These are phyloP conservation scores for Mortierella sp. DNA, from an alignment of 371 early-diverging fungal species.

Conservation along the genomic window DNA sequence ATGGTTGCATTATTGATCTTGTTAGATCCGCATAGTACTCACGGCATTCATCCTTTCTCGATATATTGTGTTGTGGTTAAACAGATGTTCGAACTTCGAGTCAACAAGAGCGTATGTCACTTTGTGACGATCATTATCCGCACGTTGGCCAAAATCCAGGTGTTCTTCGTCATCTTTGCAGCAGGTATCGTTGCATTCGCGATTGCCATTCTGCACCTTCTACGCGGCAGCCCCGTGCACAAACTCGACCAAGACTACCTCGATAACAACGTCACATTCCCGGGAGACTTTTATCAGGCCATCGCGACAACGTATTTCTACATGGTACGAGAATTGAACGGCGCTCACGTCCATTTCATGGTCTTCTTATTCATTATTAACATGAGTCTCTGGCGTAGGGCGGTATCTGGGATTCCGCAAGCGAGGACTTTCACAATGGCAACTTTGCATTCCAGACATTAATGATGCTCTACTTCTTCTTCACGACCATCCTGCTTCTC, in stretches of 20 bases:
- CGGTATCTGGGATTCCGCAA: slow-evolving; percentile 15
- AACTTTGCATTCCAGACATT: slow-evolving; percentile 11
- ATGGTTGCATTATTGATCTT: neutral
- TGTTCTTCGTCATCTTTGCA: slow-evolving; percentile 22
- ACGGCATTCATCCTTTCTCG: neutral
- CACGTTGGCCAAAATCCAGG: slow-evolving; percentile 7
- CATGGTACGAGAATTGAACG: neutral
- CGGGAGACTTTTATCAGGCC: neutral
- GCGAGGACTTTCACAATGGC: neutral
- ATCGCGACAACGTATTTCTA: slow-evolving; percentile 18
- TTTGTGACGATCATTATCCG: slow-evolving; percentile 14
- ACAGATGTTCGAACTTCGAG: slow-evolving; percentile 25
- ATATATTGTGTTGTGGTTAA: neutral
- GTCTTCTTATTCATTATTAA: neutral
- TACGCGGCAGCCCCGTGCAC: neutral
- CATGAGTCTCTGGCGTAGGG: too few relatives aligned
- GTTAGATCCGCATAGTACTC: neutral
- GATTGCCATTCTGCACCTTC: neutral
- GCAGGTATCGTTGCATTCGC: slow-evolving; percentile 13
- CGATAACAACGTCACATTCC: neutral
- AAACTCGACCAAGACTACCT: too few relatives aligned
- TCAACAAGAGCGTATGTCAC: slow-evolving; percentile 11
- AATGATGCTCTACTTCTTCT: slow-evolving; percentile 25
- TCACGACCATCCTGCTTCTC: slow-evolving; percentile 20
- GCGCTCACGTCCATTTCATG: neutral